phyloP scores from a whole-genome alignment of 768 basidiomycete species.

The Postia placenta region DNA sequence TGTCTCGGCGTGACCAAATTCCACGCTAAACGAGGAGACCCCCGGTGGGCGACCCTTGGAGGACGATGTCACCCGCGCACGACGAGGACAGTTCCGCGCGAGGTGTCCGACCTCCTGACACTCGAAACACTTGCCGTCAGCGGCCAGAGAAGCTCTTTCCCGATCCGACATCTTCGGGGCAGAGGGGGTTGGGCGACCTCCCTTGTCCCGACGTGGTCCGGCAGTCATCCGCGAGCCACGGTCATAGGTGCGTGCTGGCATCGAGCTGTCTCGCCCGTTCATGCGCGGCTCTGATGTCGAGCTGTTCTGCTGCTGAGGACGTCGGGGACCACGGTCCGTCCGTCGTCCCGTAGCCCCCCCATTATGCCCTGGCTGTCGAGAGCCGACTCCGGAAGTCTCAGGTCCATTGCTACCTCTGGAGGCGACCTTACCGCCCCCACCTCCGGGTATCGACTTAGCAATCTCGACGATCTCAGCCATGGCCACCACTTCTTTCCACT shows the following conservation, averaged over 20 bases:
- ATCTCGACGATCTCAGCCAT: conserved; percentile 29
- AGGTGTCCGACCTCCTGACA: conserved; percentile 11
- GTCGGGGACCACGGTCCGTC: too few relatives aligned
- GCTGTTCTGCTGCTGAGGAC: too few relatives aligned
- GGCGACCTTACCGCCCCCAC: background rate
- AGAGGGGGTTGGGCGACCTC: background rate
- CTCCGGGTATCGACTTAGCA: conserved; percentile 9
- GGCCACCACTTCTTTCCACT: conserved; percentile 20
- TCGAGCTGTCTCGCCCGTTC: too few relatives aligned
- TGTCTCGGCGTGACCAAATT: background rate
- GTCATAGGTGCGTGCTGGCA: too few relatives aligned
- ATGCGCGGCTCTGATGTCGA: too few relatives aligned
- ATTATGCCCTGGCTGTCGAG: background rate
- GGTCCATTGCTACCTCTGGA: background rate
- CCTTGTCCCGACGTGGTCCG: background rate
- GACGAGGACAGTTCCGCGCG: conserved; percentile 8
- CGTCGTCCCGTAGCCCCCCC: background rate
- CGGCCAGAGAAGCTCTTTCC: background rate
- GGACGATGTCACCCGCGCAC: background rate
- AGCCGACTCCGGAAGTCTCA: background rate
- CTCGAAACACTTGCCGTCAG: conserved; percentile 5
- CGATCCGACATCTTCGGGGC: background rate
- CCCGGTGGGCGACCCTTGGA: conserved; percentile 7
- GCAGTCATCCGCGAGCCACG: background rate
- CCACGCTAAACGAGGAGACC: background rate